These are phyloP conservation scores for Adansonia gregorii DNA, from an alignment of 441 rosid species.

Conservation along the genomic window DNA sequence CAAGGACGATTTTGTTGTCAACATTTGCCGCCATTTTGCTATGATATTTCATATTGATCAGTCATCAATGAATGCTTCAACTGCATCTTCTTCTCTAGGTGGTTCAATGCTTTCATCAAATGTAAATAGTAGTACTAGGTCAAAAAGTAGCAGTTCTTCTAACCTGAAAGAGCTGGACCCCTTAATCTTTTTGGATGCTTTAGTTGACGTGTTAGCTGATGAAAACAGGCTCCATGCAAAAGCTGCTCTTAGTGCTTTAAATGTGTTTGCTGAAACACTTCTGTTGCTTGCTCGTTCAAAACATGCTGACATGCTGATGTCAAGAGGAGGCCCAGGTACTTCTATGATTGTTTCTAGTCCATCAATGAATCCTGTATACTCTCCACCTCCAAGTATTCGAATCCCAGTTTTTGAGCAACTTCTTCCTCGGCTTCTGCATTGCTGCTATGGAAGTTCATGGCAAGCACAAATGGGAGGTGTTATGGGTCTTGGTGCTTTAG, in stretches of 20 bases:
- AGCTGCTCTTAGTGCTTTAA: conserved; percentile 86
- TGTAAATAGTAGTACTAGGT: conserved; percentile 53
- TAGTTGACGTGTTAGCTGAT: conserved; percentile 92
- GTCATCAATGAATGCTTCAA: conserved; percentile 55
- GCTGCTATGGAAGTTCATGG: conserved; percentile 97
- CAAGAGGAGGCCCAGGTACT: conserved; percentile 85
- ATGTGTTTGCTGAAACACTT: conserved; percentile 89
- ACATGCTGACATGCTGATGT: conserved; percentile 76
- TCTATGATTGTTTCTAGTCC: conserved; percentile 99
- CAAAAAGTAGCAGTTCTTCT: conserved; percentile 53
- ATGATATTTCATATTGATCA: conserved; percentile 79
- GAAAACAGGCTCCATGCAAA: conserved; percentile 88
- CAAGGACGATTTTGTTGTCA: conserved; percentile 80
- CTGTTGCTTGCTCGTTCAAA: conserved; percentile 86
- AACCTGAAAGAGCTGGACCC: conserved; percentile 91
- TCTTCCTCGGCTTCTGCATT: conserved; percentile 92
- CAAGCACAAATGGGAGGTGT: conserved; percentile 99
- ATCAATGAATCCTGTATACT: conserved; percentile 95
- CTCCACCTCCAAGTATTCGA: conserved; percentile 88
- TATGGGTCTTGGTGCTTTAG: conserved; percentile 94
- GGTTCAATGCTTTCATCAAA: conserved; percentile 59
- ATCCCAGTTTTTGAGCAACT: conserved; percentile 98
- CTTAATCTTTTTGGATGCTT: conserved; percentile 84
- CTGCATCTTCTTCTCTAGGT: conserved; percentile 49
- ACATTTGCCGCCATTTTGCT: conserved; percentile 94